These are phyloP conservation scores for Mallotus repandus DNA, from an alignment of 441 rosid genomes.

Conservation along the genomic window DNA sequence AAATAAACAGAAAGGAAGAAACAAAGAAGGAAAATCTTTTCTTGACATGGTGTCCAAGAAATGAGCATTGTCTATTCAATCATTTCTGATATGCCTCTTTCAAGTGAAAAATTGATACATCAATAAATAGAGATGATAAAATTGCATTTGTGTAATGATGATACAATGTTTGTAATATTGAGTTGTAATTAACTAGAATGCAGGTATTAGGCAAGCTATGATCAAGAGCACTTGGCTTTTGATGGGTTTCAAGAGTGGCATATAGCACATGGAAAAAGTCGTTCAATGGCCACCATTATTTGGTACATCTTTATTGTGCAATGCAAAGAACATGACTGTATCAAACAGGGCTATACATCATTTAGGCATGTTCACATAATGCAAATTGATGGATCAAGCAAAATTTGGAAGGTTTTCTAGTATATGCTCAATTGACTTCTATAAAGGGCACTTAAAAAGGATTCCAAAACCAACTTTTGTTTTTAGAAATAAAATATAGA, in stretches of 20 bases:
- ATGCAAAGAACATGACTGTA: neutral
- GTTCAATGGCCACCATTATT: neutral
- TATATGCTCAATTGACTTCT: no score
- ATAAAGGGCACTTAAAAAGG: no score
- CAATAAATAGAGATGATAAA: neutral
- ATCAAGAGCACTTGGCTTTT: neutral
- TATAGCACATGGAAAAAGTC: neutral
- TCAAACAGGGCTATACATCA: neutral
- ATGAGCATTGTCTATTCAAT: constrained; percentile 8
- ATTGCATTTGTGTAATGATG: neutral
- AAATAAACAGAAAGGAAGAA: neutral
- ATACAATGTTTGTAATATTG: neutral
- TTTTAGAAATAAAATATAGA: no score
- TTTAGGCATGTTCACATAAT: neutral
- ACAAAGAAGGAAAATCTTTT: neutral
- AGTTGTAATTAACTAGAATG: no score
- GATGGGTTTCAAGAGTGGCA: neutral
- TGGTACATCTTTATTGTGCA: neutral
- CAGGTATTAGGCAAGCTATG: neutral
- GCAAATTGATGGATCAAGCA: no score
- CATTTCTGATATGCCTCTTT: neutral
- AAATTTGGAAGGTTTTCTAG: no score
- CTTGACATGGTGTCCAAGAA: neutral
- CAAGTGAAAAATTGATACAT: neutral
- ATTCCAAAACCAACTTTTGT: no score